Evolutionary conservation across 2,329 filamentous ascomycete genomes (phyloP).

Genomic region (Paecilomyces formosus): DNA sequence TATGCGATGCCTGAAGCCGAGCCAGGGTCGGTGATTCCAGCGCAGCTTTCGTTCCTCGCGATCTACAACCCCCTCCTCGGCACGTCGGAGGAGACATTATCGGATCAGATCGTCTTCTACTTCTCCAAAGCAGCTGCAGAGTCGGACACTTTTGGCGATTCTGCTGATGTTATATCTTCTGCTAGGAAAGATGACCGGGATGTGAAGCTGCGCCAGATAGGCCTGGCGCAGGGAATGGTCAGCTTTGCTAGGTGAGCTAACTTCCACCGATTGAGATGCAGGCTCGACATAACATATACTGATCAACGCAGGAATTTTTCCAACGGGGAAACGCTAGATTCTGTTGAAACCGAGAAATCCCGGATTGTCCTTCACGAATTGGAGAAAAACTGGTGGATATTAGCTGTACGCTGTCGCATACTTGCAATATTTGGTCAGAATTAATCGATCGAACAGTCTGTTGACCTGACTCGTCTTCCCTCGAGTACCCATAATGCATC

Average conservation of each 20-base stretch:
- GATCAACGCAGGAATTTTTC: slow-evolving; percentile 62
- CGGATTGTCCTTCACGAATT: slow-evolving; percentile 80
- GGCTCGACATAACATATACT: slow-evolving; percentile 11
- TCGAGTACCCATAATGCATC: slow-evolving; percentile 39
- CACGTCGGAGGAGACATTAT: slow-evolving; percentile 62
- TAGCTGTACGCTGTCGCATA: slow-evolving; percentile 55
- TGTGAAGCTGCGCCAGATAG: slow-evolving; percentile 83
- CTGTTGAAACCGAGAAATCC: slow-evolving; percentile 84
- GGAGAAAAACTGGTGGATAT: slow-evolving; percentile 89
- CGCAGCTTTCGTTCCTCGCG: slow-evolving; percentile 80
- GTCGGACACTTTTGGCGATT: background rate
- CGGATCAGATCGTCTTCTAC: slow-evolving; percentile 89
- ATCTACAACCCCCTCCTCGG: slow-evolving; percentile 90
- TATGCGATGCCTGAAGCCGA: slow-evolving; percentile 34
- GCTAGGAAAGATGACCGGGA: slow-evolving; percentile 61
- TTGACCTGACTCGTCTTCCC: slow-evolving; percentile 72
- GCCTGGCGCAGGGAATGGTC: slow-evolving; percentile 93
- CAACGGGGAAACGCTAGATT: slow-evolving; percentile 65
- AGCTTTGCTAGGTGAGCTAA: slow-evolving; percentile 64
- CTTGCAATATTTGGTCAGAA: background rate
- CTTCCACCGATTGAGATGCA: slow-evolving; percentile 3
- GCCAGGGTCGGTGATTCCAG: slow-evolving; percentile 53
- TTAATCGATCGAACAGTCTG: slow-evolving; percentile 47
- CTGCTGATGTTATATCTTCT: slow-evolving; percentile 11
- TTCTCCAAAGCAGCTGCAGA: slow-evolving; percentile 46